A percentile compares a stretch with the other conserved stretches of the same genome.
These are phyloP conservation scores for Ascosphaera apis DNA, from an alignment of 2,329 filamentous ascomycete genomes.

Conservation along the genomic window DNA sequence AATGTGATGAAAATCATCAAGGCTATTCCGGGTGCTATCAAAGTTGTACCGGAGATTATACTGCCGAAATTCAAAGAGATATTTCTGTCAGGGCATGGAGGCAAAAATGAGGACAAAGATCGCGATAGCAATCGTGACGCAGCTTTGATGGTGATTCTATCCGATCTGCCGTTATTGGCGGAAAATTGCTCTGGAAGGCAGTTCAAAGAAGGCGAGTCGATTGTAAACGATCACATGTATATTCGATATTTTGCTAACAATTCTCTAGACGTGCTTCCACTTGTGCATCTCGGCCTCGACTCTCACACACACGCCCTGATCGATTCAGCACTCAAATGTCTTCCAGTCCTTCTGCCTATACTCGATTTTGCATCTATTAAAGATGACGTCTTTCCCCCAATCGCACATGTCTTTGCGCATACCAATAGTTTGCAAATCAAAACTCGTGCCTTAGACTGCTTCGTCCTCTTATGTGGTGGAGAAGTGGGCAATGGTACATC, in stretches of 20 bases:
- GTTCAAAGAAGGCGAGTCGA: conserved; percentile 61
- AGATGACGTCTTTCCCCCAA: conserved; percentile 83
- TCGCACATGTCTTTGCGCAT: conserved; percentile 73
- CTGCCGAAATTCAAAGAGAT: conserved; percentile 67
- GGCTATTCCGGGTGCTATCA: conserved; percentile 50
- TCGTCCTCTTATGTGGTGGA: conserved; percentile 73
- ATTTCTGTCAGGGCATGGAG: conserved; percentile 37
- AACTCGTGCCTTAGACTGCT: conserved; percentile 71
- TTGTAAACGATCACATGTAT: neutral
- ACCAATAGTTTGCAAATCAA: conserved; percentile 92
- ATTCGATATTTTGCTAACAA: conserved; percentile 7
- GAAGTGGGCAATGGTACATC: no score
- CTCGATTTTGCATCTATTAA: conserved; percentile 95
- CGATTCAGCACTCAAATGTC: conserved; percentile 56
- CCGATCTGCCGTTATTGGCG: conserved; percentile 54
- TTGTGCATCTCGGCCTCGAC: conserved; percentile 63
- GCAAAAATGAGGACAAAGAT: conserved; percentile 31
- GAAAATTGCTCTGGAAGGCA: conserved; percentile 73
- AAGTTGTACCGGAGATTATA: conserved; percentile 64
- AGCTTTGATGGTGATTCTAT: conserved; percentile 72
- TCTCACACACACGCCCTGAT: conserved; percentile 75
- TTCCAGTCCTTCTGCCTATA: conserved; percentile 61
- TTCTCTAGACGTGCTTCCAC: conserved; percentile 54
- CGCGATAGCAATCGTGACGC: conserved; percentile 68
- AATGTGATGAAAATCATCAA: conserved; percentile 82